Conservation (phyloP, 805 yeast genomes). For the Kuraishia borneana region DNA sequence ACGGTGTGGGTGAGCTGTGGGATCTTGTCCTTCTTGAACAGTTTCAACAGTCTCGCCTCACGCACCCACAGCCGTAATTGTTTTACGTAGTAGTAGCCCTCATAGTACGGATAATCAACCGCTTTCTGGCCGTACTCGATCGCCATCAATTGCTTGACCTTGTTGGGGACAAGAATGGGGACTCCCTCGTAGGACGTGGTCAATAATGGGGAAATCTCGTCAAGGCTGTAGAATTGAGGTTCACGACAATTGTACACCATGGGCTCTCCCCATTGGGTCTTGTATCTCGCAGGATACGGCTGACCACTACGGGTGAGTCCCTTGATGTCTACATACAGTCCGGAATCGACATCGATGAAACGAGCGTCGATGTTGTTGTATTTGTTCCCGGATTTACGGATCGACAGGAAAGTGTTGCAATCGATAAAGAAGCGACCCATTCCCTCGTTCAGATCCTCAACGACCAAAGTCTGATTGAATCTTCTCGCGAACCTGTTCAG, state of each 20-base stretch:
- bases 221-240: constrained; percentile 38
- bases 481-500: background rate
- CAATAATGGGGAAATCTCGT: constrained; percentile 41
- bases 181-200: constrained; percentile 52
- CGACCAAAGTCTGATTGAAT: background rate
- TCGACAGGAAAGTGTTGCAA: background rate
- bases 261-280: constrained; percentile 4
- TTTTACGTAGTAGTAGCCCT: constrained; percentile 32
- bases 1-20: background rate
- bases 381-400: background rate
- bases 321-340: constrained; percentile 32
- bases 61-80: constrained; percentile 49
- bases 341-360: constrained; percentile 19
- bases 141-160: background rate
- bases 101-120: constrained; percentile 12
- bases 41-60: background rate
- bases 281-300: constrained; percentile 4
- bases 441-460: constrained; percentile 7
- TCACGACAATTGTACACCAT: constrained; percentile 32
- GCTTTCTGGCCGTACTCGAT: constrained; percentile 7
- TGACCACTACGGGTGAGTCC: constrained; percentile 17
- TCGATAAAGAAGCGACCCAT: background rate
- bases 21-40: background rate
- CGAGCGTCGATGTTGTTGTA: constrained; percentile 1
- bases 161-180: constrained; percentile 29